Conservation (phyloP, 116 monocot genomes). For the Trichopus zeylanicus region DNA sequence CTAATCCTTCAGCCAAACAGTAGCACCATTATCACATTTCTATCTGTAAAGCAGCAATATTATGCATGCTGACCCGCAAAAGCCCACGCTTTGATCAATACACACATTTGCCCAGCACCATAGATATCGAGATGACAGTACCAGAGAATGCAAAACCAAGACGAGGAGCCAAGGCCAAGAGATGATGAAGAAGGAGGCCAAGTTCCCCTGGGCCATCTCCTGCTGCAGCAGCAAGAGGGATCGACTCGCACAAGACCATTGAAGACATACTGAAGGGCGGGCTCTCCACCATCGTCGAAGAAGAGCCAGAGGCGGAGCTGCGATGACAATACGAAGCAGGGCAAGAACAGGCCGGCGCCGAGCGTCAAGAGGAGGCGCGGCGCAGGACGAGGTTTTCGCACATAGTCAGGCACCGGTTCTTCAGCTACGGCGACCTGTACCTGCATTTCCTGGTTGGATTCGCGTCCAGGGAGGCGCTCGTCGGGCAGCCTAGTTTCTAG, state of each 20-base stretch:
- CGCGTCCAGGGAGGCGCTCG: too few species aligned
- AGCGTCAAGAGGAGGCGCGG: too few species aligned
- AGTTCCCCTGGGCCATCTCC: constrained; percentile 3
- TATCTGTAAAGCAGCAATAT: background rate
- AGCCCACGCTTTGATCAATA: background rate
- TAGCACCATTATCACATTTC: background rate
- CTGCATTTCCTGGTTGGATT: constrained; percentile 5
- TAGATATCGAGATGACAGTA: background rate
- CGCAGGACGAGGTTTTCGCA: too few species aligned
- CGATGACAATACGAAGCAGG: background rate
- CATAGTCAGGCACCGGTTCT: background rate
- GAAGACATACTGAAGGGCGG: constrained; percentile 10
- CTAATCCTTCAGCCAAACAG: too few species aligned
- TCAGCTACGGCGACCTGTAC: constrained; percentile 4
- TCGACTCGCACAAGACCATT: constrained; percentile 6
- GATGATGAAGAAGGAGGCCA: constrained; percentile 1
- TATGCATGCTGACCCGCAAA: background rate
- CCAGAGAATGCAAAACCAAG: too few species aligned
- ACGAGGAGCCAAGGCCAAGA: background rate
- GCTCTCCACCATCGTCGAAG: constrained; percentile 15
- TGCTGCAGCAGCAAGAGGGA: constrained; percentile 14
- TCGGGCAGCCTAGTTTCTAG: too few species aligned
- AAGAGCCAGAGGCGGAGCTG: constrained; percentile 3
- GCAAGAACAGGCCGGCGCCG: too few species aligned
- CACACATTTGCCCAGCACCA: background rate